These are phyloP conservation scores for Mycena crocata DNA, from an alignment of 768 basidiomycete genomes.

Conservation along the genomic window DNA sequence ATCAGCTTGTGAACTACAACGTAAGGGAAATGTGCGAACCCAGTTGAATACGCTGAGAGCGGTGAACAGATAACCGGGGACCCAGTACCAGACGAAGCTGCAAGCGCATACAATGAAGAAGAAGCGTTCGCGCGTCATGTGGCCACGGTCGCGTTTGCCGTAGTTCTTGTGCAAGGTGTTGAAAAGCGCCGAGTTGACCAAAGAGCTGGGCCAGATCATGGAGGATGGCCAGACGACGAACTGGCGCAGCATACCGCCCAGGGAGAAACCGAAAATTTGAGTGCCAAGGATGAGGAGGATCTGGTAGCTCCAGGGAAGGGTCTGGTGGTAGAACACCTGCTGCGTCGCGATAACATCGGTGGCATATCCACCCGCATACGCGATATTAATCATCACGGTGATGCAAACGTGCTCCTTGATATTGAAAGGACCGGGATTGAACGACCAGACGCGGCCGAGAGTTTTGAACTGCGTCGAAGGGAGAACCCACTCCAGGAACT, in stretches of 20 bases:
- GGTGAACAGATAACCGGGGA: slow-evolving; percentile 89
- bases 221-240: slow-evolving; percentile 88
- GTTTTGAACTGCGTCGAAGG: slow-evolving; percentile 73
- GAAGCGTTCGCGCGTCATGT: slow-evolving; percentile 84
- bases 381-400: slow-evolving; percentile 84
- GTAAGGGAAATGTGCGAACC: slow-evolving; percentile 37
- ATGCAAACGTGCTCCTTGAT: slow-evolving; percentile 92
- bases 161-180: slow-evolving; percentile 87
- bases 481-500: slow-evolving; percentile 71
- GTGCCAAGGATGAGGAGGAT: slow-evolving; percentile 71
- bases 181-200: slow-evolving; percentile 86
- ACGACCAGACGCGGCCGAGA: slow-evolving; percentile 77
- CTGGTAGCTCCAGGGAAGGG: slow-evolving; percentile 63
- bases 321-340: slow-evolving; percentile 74
- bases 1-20: neutral
- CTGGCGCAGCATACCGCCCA: slow-evolving; percentile 79
- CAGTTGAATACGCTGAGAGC: slow-evolving; percentile 88
- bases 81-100: slow-evolving; percentile 79
- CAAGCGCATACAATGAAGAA: slow-evolving; percentile 71
- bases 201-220: slow-evolving; percentile 92
- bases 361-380: slow-evolving; percentile 71
- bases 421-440: slow-evolving; percentile 87
- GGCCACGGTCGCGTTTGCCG: slow-evolving; percentile 71
- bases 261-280: slow-evolving; percentile 76
- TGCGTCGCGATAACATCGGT: slow-evolving; percentile 78